phyloP scores from a whole-genome alignment of 805 yeast species.

The Ogataea kodamae region DNA sequence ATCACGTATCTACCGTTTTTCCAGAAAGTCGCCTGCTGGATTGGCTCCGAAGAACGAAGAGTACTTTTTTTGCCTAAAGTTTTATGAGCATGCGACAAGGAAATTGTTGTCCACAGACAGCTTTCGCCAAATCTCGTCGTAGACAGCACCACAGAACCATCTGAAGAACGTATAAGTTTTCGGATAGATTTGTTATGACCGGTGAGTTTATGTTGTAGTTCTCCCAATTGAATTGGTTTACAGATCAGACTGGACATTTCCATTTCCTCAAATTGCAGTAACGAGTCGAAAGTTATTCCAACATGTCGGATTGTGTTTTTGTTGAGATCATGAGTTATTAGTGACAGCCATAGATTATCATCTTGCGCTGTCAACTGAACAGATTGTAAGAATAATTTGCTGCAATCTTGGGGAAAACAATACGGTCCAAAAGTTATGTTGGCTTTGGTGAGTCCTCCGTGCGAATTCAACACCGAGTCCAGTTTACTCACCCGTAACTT shows the following conservation, averaged over 20 bases:
- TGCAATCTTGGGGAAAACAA: slow-evolving; percentile 31
- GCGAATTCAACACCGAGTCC: slow-evolving; percentile 18
- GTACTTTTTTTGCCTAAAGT: slow-evolving; percentile 36
- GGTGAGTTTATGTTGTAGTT: slow-evolving; percentile 57
- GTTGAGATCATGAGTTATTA: slow-evolving; percentile 44
- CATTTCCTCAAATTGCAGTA: slow-evolving; percentile 25
- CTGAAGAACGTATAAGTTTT: slow-evolving; percentile 59
- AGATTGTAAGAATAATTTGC: slow-evolving; percentile 25
- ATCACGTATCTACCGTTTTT: slow-evolving; percentile 45
- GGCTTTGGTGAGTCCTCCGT: slow-evolving; percentile 16
- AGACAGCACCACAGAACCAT: slow-evolving; percentile 60
- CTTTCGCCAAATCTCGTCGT: slow-evolving; percentile 60
- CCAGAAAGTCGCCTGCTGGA: slow-evolving; percentile 46
- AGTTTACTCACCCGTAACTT: slow-evolving; percentile 42
- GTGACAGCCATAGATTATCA: slow-evolving; percentile 31
- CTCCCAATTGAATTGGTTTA: slow-evolving; percentile 21
- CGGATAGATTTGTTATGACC: slow-evolving; percentile 85
- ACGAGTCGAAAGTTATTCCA: slow-evolving; percentile 30
- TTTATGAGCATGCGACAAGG: slow-evolving; percentile 24
- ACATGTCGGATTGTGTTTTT: slow-evolving; percentile 35
- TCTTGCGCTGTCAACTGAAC: slow-evolving; percentile 16
- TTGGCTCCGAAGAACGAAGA: slow-evolving; percentile 42
- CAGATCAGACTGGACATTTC: slow-evolving; percentile 1
- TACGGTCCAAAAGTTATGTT: slow-evolving; percentile 23
- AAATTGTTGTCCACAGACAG: slow-evolving; percentile 53